Conservation (phyloP, 306 rosid species). For the Heteromeles arbutifolia region DNA sequence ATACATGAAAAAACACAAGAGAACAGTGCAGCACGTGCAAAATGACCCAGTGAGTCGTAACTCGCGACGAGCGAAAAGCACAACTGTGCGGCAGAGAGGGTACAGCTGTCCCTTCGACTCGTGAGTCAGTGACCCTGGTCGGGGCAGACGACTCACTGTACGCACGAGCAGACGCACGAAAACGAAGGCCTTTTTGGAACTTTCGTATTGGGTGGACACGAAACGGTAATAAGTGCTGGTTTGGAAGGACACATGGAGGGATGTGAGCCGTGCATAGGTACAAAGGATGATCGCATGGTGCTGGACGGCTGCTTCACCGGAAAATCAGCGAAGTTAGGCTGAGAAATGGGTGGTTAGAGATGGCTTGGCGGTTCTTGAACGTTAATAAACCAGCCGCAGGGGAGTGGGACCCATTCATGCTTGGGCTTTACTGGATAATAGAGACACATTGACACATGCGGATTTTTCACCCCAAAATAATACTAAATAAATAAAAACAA, state of each 20-base stretch:
- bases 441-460: background rate
- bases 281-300: background rate
- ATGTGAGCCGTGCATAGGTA: background rate
- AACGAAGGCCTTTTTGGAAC: background rate
- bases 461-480: no score
- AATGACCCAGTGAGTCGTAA: background rate
- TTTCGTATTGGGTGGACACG: background rate
- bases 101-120: background rate
- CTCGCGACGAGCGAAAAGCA: background rate
- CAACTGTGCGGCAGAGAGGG: background rate
- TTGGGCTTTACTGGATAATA: background rate
- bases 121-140: background rate
- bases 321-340: background rate
- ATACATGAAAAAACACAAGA: background rate
- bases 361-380: background rate
- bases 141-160: no score
- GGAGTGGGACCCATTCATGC: background rate
- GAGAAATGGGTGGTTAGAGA: background rate
- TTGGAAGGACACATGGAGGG: slow-evolving; percentile 28
- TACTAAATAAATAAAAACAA: no score
- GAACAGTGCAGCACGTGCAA: background rate
- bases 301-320: background rate
- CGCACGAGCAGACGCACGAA: background rate
- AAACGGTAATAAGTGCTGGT: background rate
- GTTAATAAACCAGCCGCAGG: background rate